These are phyloP conservation scores for Calendula officinalis DNA, from an alignment of 129 eudicot species.

Conservation along the genomic window DNA sequence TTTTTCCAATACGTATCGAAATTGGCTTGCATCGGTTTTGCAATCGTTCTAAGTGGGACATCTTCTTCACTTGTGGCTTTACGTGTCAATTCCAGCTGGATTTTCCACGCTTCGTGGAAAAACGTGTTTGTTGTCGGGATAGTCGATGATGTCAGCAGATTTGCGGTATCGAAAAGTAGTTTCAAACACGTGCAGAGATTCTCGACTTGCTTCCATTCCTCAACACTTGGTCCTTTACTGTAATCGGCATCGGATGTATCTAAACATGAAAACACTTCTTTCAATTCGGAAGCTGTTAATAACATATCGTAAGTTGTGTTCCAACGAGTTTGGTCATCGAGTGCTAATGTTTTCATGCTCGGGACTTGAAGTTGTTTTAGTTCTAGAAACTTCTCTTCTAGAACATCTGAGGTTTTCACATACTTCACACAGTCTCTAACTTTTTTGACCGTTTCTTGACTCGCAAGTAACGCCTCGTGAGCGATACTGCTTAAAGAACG, in stretches of 20 bases:
- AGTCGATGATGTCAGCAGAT: constrained; percentile 34
- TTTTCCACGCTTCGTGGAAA: constrained; percentile 33
- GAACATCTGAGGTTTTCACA: constrained; percentile 62
- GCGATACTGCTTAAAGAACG: constrained; percentile 69
- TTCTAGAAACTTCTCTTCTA: constrained; percentile 61
- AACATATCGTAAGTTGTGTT: constrained; percentile 85
- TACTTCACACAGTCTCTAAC: constrained; percentile 79
- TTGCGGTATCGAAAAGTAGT: constrained; percentile 66
- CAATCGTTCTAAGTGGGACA: constrained; percentile 38
- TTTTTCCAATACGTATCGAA: constrained; percentile 71
- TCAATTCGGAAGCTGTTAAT: constrained; percentile 69
- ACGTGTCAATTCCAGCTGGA: constrained; percentile 15
- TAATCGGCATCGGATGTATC: constrained; percentile 67
- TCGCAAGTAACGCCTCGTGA: constrained; percentile 42
- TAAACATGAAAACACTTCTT: constrained; percentile 80
- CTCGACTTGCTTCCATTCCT: constrained; percentile 66
- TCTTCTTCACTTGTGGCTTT: constrained; percentile 24
- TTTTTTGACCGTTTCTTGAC: constrained; percentile 48
- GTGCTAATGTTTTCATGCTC: constrained; percentile 49
- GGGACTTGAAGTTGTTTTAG: constrained; percentile 83
- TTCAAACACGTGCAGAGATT: constrained; percentile 50
- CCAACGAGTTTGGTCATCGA: constrained; percentile 75
- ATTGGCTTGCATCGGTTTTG: constrained; percentile 57
- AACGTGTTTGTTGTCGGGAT: constrained; percentile 19
- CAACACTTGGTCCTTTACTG: constrained; percentile 57